These are phyloP conservation scores for Citrus hindsii DNA, from an alignment of 345 rosid species.

Conservation along the genomic window DNA sequence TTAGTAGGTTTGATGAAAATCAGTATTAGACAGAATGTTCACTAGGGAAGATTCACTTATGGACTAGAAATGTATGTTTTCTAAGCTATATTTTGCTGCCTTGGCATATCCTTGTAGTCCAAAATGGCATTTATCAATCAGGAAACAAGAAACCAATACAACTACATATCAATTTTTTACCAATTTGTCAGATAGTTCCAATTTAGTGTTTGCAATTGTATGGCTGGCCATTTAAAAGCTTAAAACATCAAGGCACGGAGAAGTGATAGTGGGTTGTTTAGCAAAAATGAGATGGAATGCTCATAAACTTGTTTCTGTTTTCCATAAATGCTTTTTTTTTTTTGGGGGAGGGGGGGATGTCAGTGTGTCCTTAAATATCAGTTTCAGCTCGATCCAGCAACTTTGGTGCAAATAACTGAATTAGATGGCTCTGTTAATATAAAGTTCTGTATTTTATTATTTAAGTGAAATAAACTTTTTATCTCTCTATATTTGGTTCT, in stretches of 20 bases:
- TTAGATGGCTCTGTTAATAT: neutral
- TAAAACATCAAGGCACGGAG: neutral
- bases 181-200: neutral
- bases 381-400: neutral
- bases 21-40: neutral
- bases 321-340: neutral
- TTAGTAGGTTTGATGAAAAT: neutral
- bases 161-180: neutral
- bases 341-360: rapidly evolving
- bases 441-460: neutral
- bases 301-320: neutral
- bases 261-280: neutral
- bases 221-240: neutral
- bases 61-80: neutral
- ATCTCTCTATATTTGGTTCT: neutral
- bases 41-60: neutral
- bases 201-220: neutral
- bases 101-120: neutral
- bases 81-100: neutral
- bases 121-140: neutral
- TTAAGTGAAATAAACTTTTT: neutral
- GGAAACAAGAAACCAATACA: neutral
- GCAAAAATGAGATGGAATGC: neutral
- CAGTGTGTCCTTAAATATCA: neutral
- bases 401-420: neutral